Base-by-base conservation (phyloP, 2,329 filamentous ascomycete genomes). In the Cercospora janseana region DNA sequence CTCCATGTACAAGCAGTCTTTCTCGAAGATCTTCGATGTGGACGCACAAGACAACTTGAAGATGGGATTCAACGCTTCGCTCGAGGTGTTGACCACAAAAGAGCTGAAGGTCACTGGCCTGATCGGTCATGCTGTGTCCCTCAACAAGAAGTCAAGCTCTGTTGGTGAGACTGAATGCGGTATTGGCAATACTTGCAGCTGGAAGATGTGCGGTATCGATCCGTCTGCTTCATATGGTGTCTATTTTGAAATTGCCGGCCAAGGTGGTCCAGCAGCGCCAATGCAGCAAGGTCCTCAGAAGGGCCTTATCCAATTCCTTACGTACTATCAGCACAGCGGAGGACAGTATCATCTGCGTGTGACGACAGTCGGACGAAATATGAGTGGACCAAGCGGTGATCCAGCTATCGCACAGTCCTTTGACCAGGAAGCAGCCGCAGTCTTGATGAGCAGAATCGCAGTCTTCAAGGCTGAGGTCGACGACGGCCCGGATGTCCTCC, bases 161-260 rank as follows among this genome's bases (percentile, higher is more conserved):
- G 93, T 98, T 9, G 93, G 93, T 46, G 93, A 98, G 75, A 97
- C 93, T 0, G 93, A 98, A 69, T 96, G 92, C 63, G 93, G 93
- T 65, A 96, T 98, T 62, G 93, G 93, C 58, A 97, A 97, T 68
- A 98, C 93, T 1, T 97, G 92, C 71, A 92, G 91, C 3, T 98
- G 93, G 93, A 98, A 98, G 74, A 96, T 98, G 92, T 97, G 93
- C 65, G 91, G 90, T 60, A 96, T 98, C 60, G 91, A 97, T 63
- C 93, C 93, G 8, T 86, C 84, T 48, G 84, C 93, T 24, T 96
- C 90, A 64, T 97, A 97, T 64, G 93, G 90, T 54, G 81, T 98
- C 56, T 98, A 97, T 73, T 98, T 97, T 63, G 93, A 98, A 70
- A 94, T 98, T 66, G 92, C 93, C 38, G 89, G 87, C 62, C 93